Percentiles rank a stretch among this genome's conserved stretches.
These are phyloP conservation scores for Yamadazyma buinensis DNA, from an alignment of 1,139 yeast genomes.

Conservation along the genomic window DNA sequence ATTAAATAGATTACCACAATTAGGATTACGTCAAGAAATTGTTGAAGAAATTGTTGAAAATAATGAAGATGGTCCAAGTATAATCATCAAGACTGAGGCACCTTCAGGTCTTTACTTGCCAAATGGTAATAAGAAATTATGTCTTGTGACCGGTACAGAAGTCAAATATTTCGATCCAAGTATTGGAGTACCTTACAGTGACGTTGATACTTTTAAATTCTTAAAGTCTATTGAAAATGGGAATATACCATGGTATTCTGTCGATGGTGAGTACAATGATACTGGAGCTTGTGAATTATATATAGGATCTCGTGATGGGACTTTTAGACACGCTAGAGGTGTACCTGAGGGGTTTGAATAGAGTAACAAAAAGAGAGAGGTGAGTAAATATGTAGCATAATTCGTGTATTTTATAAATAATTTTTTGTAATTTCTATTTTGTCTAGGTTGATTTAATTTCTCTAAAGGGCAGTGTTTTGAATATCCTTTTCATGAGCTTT, in stretches of 20 bases:
- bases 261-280: conserved; percentile 35
- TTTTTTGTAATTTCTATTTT: no score
- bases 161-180: conserved; percentile 86
- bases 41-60: conserved; percentile 41
- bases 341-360: conserved; percentile 78
- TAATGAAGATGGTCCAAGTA: conserved; percentile 38
- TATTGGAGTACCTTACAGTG: conserved; percentile 80
- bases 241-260: conserved; percentile 62
- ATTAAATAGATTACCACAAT: conserved; percentile 54
- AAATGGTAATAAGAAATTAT: conserved; percentile 64
- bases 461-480: conserved; percentile 31
- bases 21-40: conserved; percentile 58
- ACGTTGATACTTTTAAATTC: conserved; percentile 72
- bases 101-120: conserved; percentile 73
- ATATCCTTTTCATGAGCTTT: conserved; percentile 58
- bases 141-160: conserved; percentile 75
- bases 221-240: conserved; percentile 68
- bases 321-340: conserved; percentile 67
- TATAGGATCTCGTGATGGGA: conserved; percentile 52
- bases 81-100: conserved; percentile 59
- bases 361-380: no score
- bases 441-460: no score
- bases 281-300: conserved; percentile 63
- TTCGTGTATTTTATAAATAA: no score
- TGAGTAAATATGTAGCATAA: no score